A percentile compares a stretch with the other conserved stretches of the same genome.
phyloP scores from a whole-genome alignment of 140 eudicot genomes.

The Erigeron philadelphicus region DNA sequence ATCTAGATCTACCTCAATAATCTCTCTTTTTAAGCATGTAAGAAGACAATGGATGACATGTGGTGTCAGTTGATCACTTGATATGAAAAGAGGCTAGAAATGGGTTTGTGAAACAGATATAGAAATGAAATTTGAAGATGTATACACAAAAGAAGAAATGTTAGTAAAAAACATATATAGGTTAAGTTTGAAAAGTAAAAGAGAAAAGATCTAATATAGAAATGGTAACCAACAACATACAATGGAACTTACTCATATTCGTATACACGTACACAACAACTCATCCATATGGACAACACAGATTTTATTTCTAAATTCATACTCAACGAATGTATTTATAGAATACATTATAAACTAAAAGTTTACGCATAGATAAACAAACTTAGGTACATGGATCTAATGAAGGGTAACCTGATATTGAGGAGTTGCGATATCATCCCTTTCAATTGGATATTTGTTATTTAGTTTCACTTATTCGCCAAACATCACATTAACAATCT shows the following conservation, averaged over 20 bases:
- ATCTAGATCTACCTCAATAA: neutral
- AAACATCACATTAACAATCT: neutral
- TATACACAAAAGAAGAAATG: neutral
- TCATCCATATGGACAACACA: neutral
- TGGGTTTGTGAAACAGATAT: neutral
- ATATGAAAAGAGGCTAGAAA: neutral
- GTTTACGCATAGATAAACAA: too few species aligned
- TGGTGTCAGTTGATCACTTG: neutral
- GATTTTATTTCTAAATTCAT: neutral
- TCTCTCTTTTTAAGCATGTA: constrained; percentile 1
- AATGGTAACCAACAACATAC: neutral
- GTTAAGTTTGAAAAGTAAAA: neutral
- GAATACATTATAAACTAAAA: too few species aligned
- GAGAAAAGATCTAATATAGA: neutral
- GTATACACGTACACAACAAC: neutral
- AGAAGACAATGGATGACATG: neutral
- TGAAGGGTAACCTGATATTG: neutral
- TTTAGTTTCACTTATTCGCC: neutral
- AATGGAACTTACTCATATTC: neutral
- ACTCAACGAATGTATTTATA: too few species aligned
- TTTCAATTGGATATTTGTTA: neutral
- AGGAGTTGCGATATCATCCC: neutral
- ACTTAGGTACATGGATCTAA: neutral
- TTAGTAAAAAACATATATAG: too few species aligned
- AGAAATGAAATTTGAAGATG: too few species aligned